Conservation (phyloP, 139 green algal genomes). For the Volvox africanus region DNA sequence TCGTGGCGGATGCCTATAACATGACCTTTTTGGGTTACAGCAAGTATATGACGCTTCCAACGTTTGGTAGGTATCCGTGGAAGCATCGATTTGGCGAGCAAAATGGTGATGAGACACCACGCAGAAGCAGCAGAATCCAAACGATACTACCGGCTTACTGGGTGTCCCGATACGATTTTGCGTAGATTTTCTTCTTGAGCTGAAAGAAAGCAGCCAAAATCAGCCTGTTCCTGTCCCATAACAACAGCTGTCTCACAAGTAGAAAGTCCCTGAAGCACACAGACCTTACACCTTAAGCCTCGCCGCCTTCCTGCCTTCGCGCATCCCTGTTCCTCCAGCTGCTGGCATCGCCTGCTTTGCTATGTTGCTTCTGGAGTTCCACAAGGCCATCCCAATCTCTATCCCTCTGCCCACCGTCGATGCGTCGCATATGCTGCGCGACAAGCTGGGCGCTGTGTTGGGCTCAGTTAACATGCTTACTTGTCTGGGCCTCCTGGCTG, state of each 20-base stretch:
- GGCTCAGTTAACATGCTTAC: conserved; percentile 46
- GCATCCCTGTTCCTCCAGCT: conserved; percentile 36
- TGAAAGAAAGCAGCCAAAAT: too few relatives aligned
- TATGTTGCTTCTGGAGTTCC: conserved; percentile 47
- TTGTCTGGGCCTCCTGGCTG: conserved; percentile 62
- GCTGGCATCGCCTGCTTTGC: conserved; percentile 16
- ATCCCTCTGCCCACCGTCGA: conserved; percentile 54
- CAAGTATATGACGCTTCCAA: conserved; percentile 64
- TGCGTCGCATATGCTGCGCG: conserved; percentile 43
- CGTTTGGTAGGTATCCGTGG: conserved; percentile 50
- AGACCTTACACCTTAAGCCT: too few relatives aligned
- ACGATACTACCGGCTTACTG: too few relatives aligned
- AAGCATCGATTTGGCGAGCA: too few relatives aligned
- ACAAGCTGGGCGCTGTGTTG: conserved; percentile 48
- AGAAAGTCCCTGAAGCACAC: too few relatives aligned
- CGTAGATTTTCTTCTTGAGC: too few relatives aligned
- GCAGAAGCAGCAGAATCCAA: too few relatives aligned
- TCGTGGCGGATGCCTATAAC: conserved; percentile 59
- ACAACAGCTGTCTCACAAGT: too few relatives aligned
- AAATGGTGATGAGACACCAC: too few relatives aligned
- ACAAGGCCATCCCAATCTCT: background rate
- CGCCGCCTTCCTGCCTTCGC: background rate
- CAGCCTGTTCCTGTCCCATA: too few relatives aligned
- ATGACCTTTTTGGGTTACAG: conserved; percentile 64
- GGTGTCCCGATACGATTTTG: too few relatives aligned